phyloP scores from a whole-genome alignment of 768 basidiomycete species.

The Mycena polygramma region DNA sequence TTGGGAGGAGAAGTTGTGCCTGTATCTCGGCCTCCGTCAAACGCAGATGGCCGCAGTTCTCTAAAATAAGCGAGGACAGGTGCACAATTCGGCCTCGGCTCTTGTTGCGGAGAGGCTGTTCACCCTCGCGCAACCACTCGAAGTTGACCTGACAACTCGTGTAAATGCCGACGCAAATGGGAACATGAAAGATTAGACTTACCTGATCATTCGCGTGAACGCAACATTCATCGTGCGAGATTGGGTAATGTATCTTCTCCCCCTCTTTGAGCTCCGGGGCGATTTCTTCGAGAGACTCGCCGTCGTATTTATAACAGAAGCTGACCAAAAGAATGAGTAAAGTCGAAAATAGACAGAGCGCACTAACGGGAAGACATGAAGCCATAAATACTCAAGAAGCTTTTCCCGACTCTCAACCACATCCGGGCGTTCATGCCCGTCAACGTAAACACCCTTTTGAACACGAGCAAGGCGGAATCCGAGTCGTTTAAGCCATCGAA shows the following conservation, averaged over 20 bases:
- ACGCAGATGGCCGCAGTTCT: slow-evolving; percentile 28
- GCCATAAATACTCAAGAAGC: slow-evolving; percentile 21
- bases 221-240: slow-evolving; percentile 17
- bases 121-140: slow-evolving; percentile 12
- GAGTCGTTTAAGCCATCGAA: not conserved
- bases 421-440: slow-evolving; percentile 13
- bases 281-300: slow-evolving; percentile 12
- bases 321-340: not conserved
- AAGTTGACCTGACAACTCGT: slow-evolving; percentile 8
- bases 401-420: slow-evolving; percentile 17
- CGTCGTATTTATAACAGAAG: slow-evolving; percentile 19
- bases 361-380: slow-evolving; percentile 7
- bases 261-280: not conserved
- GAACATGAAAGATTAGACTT: too few relatives aligned
- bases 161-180: too few relatives aligned
- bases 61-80: slow-evolving; percentile 38
- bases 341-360: not conserved
- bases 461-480: not conserved
- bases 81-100: slow-evolving; percentile 37
- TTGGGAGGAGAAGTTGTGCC: not conserved
- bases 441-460: slow-evolving; percentile 16
- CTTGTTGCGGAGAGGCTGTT: slow-evolving; percentile 37
- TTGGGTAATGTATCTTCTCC: slow-evolving; percentile 22
- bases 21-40: slow-evolving; percentile 20
- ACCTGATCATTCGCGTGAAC: slow-evolving; percentile 19